Conservation (phyloP, 805 yeast genomes). For the Barnettozyma wickerhamii region DNA sequence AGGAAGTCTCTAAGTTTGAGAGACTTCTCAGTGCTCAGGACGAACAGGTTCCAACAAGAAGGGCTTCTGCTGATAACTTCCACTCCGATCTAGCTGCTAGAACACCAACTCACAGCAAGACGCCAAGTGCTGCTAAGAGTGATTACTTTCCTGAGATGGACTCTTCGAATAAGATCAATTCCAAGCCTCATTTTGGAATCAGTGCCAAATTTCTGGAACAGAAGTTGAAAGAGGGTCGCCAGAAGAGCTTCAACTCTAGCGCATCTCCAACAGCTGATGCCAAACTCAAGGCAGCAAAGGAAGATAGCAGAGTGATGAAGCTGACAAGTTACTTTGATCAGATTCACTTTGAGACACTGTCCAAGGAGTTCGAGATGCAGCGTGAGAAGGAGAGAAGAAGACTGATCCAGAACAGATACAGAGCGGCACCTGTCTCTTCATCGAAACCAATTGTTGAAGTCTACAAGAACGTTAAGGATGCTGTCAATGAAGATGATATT, state of each 20-base stretch:
- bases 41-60: conserved; percentile 2
- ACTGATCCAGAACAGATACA: conserved; percentile 52
- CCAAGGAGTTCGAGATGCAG: conserved; percentile 82
- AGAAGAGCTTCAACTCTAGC: conserved; percentile 13
- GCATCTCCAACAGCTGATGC: conserved; percentile 4
- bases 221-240: conserved; percentile 26
- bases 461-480: conserved; percentile 83
- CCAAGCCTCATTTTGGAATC: conserved; percentile 18
- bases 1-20: conserved; percentile 30
- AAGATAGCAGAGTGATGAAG: conserved; percentile 51
- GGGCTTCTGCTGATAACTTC: background rate
- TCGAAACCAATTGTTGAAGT: conserved; percentile 89
- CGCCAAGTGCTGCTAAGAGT: conserved; percentile 1
- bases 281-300: conserved; percentile 15
- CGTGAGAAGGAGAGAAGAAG: conserved; percentile 74
- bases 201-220: conserved; percentile 24
- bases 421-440: conserved; percentile 65
- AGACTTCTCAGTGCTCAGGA: conserved; percentile 20
- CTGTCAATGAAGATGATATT: conserved; percentile 56
- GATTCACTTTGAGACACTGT: conserved; percentile 73
- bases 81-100: background rate
- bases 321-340: conserved; percentile 66
- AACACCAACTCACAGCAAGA: conserved; percentile 7
- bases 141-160: conserved; percentile 1
- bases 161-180: background rate